Base-by-base conservation (phyloP, 78 protist genomes). In the Bigelowiella natans region DNA sequence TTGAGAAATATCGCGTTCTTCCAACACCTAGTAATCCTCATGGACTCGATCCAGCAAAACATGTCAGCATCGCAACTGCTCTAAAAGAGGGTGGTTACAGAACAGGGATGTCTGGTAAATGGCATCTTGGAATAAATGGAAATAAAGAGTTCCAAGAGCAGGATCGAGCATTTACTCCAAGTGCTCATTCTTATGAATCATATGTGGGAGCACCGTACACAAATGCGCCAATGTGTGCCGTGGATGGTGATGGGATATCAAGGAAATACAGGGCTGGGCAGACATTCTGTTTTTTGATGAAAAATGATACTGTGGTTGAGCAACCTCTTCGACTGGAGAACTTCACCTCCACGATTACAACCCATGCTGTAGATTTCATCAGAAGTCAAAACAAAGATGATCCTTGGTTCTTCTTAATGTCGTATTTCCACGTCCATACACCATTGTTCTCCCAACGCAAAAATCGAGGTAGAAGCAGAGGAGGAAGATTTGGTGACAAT, bases 101-200 rank as follows among this genome's bases (percentile, higher is more conserved):
- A 30, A 84, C 86, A 7, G 86, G 86, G 86, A 84, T 84, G 86
- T 31, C 39, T 30, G 86, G 86, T 51, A 84, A 84, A 84, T 84
- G 86, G 86, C 86, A 84, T 30, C 86, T 84, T 30, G 86, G 86
- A 31, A 84, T 84, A 7, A 84, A 84, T 30, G 11, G 73, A 26
- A 51, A 51, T 18, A 18, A 18, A 51, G 34, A 7, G 7, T 18
- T 51, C 18, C 34, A 51, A 51, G 18, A 51, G 18, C 73, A 51
- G 73, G 73, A 51, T 30, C 29, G 31, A 7, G 39, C 39, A 26
- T 84, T 84, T 30, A 84, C 86, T 26, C 86, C 86, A 3, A 84
- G 38, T 30, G 86, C 86, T 31, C 86, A 84, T 30, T 31, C 39
- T 30, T 84, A 84, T 84, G 86, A 84, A n/a, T n/a, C n/a, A n/a